Evolutionary conservation across 73 alveolate species (phyloP).

Genomic region (Symbiodinium pilosum): DNA sequence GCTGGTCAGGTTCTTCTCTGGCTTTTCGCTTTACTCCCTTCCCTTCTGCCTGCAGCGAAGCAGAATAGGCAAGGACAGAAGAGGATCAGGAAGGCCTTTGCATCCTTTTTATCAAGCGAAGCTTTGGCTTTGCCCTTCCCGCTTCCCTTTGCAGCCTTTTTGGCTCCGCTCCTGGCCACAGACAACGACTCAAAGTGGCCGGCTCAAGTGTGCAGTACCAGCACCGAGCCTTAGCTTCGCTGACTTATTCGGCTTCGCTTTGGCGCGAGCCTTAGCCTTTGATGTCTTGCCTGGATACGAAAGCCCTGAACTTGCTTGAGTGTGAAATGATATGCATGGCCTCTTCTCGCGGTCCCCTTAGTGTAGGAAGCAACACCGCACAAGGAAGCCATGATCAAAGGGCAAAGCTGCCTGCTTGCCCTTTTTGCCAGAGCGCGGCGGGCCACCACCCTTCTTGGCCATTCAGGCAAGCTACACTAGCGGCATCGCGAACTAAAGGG

Average conservation of each 20-base stretch:
- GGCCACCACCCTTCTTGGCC: conserved; percentile 6
- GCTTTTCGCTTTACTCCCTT: background rate
- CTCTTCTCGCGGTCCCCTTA: no score
- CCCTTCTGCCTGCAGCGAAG: background rate
- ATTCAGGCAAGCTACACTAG: background rate
- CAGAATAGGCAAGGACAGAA: background rate
- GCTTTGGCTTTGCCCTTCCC: conserved; percentile 37
- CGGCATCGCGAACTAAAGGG: no score
- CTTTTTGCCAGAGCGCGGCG: background rate
- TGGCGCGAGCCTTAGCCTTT: background rate
- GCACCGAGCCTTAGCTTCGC: background rate
- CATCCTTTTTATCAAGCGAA: background rate
- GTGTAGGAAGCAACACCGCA: no score
- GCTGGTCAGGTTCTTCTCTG: background rate
- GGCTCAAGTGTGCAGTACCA: background rate
- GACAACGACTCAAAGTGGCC: background rate
- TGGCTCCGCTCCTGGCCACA: background rate
- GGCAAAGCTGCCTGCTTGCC: background rate
- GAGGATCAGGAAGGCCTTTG: background rate
- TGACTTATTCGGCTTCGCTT: background rate
- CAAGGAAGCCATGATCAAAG: background rate
- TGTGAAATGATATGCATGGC: background rate
- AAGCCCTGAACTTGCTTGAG: no score
- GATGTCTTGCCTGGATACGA: background rate
- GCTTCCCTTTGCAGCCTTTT: conserved; percentile 5